Conservation (phyloP, 345 rosid genomes). For the Leavenworthia alabamica region DNA sequence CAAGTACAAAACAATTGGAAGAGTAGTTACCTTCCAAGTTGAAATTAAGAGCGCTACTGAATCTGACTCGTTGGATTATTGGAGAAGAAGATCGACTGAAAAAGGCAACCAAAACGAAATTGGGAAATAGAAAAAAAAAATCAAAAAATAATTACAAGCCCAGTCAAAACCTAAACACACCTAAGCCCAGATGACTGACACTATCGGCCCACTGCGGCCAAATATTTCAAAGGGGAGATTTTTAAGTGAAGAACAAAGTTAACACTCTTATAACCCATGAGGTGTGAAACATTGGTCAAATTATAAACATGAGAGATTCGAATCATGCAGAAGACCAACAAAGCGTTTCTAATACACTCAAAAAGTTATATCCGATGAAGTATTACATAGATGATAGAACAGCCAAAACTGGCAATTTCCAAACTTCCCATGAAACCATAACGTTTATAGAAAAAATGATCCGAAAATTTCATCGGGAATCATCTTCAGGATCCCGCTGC, state of each 20-base stretch:
- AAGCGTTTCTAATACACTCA: not conserved
- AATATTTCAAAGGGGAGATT: too few species aligned
- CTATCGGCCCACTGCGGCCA: too few species aligned
- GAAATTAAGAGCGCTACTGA: not conserved
- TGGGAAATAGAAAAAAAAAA: not conserved
- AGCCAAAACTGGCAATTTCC: not conserved
- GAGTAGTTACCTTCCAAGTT: slow-evolving; percentile 4
- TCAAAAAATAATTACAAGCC: too few species aligned
- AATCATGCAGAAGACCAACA: not conserved
- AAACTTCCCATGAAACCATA: slow-evolving; percentile 14
- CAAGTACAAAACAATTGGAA: not conserved
- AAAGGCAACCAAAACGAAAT: not conserved
- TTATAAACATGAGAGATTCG: not conserved
- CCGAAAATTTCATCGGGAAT: slow-evolving; percentile 14
- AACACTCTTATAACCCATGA: not conserved
- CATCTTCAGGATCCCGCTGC: slow-evolving; percentile 25
- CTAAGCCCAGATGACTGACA: too few species aligned
- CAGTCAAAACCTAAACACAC: too few species aligned
- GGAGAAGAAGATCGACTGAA: slow-evolving; percentile 17
- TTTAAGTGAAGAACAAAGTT: too few species aligned
- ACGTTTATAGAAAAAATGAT: slow-evolving; percentile 9
- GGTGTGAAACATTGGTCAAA: not conserved
- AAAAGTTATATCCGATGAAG: not conserved
- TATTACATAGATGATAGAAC: not conserved
- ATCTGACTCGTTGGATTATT: slow-evolving; percentile 3